Conservation (phyloP, 768 basidiomycete species). For the Pleurotus cornucopiae region DNA sequence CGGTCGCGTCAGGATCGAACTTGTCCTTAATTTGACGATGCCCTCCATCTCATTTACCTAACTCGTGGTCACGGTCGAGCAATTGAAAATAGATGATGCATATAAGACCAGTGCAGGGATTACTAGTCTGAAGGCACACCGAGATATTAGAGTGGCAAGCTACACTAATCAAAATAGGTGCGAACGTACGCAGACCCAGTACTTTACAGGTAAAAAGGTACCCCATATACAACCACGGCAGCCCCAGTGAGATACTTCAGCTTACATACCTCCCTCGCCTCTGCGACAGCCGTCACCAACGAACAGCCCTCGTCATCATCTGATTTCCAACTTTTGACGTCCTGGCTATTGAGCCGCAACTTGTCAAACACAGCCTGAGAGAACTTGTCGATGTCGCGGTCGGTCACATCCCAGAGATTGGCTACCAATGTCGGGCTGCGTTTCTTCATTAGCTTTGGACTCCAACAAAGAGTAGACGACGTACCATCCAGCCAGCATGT, state of each 20-base stretch:
- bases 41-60: no score
- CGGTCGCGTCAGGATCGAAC: no score
- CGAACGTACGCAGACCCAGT: no score
- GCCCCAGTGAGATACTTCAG: slow-evolving; percentile 93
- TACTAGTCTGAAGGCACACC: no score
- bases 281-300: slow-evolving; percentile 72
- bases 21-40: no score
- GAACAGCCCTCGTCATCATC: slow-evolving; percentile 30
- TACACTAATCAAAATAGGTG: no score
- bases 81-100: no score
- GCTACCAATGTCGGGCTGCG: slow-evolving; percentile 86
- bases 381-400: slow-evolving; percentile 94
- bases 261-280: slow-evolving; percentile 79
- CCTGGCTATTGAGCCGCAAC: slow-evolving; percentile 45
- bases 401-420: slow-evolving; percentile 98
- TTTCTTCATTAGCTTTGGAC: background rate
- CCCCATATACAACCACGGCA: slow-evolving; percentile 91
- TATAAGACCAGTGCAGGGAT: no score
- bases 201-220: slow-evolving; percentile 76
- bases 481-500: slow-evolving; percentile 97
- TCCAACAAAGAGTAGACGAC: slow-evolving; percentile 25
- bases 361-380: slow-evolving; percentile 80
- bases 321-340: slow-evolving; percentile 18
- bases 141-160: no score
- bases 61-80: no score